Base-by-base conservation (phyloP, 2,329 filamentous ascomycete species). In the Fusarium setosum region DNA sequence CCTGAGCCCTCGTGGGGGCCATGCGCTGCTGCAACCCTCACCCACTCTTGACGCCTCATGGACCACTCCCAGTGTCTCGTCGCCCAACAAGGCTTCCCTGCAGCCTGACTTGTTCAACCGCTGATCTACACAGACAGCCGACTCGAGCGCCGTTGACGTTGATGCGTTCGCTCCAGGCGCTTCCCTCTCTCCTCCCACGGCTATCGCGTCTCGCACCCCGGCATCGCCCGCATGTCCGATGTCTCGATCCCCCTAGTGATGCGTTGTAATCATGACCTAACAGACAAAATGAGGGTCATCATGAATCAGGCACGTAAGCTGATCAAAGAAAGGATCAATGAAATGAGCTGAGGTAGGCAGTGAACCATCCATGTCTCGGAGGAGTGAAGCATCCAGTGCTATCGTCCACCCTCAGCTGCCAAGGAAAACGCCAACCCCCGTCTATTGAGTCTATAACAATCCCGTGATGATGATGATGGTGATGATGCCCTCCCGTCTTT, bases 391-490 rank as follows among this genome's bases (percentile, higher is more conserved):
- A 50, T 61, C 61, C 37, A 68, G 52, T 54, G 44, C 56, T 56
- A 29, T 45, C 20, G 45, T 47, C 51, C 55, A 37, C 35, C 44
- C 35, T 54, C 45, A 54, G 44, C 59, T 57, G 58, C 57, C 57
- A 40, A 51, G 50, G 49, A 56, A 55, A 69, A 72, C 70, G 65
- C 70, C 70, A 45, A 31, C 56, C 63, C 44, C 61, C 58, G 57
- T 72, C 65, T 72, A 72, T 72, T 64, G 59, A 53, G 18, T 72
- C 61, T 72, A 65, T 52, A 56, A 15, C 23, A 41, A 48, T 45
- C 41, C 53, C 23, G 15, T 44, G 8, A 17, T 61, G 58, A 56
- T 55, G 34, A 35, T 62, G 31, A 34, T 52, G 35, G 20, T 40
- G 11, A 47, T 38, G 24, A 49, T 56, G 34, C 41, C 41, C 49